Evolutionary conservation across 805 yeast species (phyloP).

Genomic region (Peterozyma xylosa): DNA sequence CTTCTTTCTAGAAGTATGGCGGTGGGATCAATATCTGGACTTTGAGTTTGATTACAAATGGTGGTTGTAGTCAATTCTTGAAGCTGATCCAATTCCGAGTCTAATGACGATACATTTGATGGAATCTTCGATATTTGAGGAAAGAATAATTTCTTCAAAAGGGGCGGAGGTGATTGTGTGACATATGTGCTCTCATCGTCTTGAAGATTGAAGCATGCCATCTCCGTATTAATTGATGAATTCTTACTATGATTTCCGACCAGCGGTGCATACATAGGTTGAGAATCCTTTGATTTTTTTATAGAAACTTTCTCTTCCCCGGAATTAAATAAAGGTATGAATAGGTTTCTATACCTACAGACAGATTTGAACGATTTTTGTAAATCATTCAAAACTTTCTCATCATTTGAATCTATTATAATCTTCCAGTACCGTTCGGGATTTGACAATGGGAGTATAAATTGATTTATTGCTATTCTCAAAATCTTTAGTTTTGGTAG

Average conservation of each 20-base stretch:
- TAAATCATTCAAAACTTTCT: neutral
- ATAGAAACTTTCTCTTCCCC: conserved; percentile 6
- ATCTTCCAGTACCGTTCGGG: conserved; percentile 74
- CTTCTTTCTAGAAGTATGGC: neutral
- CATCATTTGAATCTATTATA: conserved; percentile 22
- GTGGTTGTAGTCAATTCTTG: conserved; percentile 6
- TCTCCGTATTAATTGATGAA: conserved; percentile 25
- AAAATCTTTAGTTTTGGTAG: conserved; percentile 56
- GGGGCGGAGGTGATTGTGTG: neutral
- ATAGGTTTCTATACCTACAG: conserved; percentile 35
- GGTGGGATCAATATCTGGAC: neutral
- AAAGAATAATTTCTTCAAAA: neutral
- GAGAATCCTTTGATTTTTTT: too few relatives aligned
- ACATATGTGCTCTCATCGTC: conserved; percentile 1
- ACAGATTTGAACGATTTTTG: conserved; percentile 29
- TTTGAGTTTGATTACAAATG: neutral
- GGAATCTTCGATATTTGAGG: conserved; percentile 14
- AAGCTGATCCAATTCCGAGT: conserved; percentile 18
- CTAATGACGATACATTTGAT: conserved; percentile 18
- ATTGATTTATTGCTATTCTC: conserved; percentile 37
- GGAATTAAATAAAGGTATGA: conserved; percentile 15
- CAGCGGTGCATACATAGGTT: neutral
- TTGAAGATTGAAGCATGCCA: conserved; percentile 26
- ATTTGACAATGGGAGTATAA: conserved; percentile 58
- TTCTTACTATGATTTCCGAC: neutral